phyloP scores from a whole-genome alignment of 306 rosid species.

The Coriaria nepalensis region DNA sequence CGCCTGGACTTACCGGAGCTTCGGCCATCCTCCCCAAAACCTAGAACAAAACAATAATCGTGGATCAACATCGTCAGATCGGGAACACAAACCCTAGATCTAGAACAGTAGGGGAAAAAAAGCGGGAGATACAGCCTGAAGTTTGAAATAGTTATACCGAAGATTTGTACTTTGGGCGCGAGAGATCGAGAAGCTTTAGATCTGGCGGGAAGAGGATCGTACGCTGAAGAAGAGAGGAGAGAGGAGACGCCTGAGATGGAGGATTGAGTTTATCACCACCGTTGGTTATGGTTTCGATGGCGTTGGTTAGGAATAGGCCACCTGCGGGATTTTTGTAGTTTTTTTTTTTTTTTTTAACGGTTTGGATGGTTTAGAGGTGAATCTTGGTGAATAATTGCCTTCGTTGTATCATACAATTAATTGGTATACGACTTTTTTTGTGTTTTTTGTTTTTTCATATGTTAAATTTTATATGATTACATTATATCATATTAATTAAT shows the following conservation, averaged over 20 bases:
- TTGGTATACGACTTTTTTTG: too few relatives aligned
- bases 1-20: slow-evolving; percentile 78
- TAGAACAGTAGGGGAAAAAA: background rate
- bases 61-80: slow-evolving; percentile 17
- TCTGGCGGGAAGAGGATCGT: slow-evolving; percentile 66
- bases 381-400: too few relatives aligned
- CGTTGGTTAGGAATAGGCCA: background rate
- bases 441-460: too few relatives aligned
- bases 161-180: slow-evolving; percentile 63
- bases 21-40: slow-evolving; percentile 52
- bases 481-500: too few relatives aligned
- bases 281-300: slow-evolving; percentile 32
- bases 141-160: slow-evolving; percentile 15
- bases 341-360: background rate
- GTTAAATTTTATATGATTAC: too few relatives aligned
- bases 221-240: slow-evolving; percentile 92
- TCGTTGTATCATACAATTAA: too few relatives aligned
- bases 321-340: background rate
- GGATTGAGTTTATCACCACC: slow-evolving; percentile 64
- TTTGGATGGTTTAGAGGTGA: background rate
- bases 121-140: slow-evolving; percentile 2
- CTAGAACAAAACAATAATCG: slow-evolving; percentile 18
- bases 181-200: slow-evolving; percentile 36
- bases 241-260: slow-evolving; percentile 76
- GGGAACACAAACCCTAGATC: slow-evolving; percentile 1